Base-by-base conservation (phyloP, 148 eudicot species). In the Vaccinium darrowii region DNA sequence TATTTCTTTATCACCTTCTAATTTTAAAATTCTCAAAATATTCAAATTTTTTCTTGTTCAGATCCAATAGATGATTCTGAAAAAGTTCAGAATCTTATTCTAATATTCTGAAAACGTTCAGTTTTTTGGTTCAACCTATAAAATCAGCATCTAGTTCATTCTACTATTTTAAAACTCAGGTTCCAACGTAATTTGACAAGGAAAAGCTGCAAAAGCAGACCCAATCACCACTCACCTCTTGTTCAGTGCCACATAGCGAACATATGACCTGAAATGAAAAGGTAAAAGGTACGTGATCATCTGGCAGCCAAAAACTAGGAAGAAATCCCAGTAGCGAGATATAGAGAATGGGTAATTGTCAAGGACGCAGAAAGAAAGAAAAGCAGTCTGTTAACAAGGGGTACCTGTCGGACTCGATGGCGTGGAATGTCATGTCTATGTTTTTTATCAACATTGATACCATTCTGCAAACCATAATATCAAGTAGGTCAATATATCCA, bases 181-280 rank as follows among this genome's bases (percentile, higher is more conserved):
- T 2, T 43, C 36, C 73, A 83, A 36, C 11, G 23, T 79, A 33
- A 47, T 30, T 18, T 63, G 65, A 51, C 49, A 54, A 58, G 16
- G 39, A n/a, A n/a, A 54, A 83, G 21, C 15, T 33, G 69, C 78
- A 15, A 52, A 18, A 18, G 43, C 53, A 83, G 73, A 56, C n/a
- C 9, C 14, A 83, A 83, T n/a, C 43, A 74, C 7, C 23, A 86
- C 96, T 82, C 85, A 93, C 99, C 97, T 92, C 95, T 88, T 96
- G 98, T 87, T 94, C 98, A 78, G 99, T 94, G 84, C 91, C 92
- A 85, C 99, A 94, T 7, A 93, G 93, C 49, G 97, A 93, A 80
- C 99, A 96, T 79, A 93, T 90, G 69, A 94, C 92, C 99, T 96
- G 92, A 30, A 82, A 88, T 58, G 25, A 79, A 16, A 83, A 78